Evolutionary conservation across 2,329 filamentous ascomycete species (phyloP).

Genomic region (Fusarium sambucinum): DNA sequence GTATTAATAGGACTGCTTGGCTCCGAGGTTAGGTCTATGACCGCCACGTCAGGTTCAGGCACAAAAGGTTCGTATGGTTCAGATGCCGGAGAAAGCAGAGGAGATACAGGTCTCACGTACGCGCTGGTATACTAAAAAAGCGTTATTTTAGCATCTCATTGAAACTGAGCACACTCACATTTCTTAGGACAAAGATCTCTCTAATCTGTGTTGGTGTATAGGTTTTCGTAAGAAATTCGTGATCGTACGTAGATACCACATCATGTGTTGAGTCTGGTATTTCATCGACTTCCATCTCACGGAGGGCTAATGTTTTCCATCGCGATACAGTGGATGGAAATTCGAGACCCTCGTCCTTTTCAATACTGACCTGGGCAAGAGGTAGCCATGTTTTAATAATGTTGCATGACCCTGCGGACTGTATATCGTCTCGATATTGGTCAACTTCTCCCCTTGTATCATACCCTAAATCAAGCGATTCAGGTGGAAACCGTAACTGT

Average conservation of each 20-base stretch:
- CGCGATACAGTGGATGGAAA: conserved; percentile 43
- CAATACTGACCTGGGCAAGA: conserved; percentile 36
- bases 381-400: conserved; percentile 50
- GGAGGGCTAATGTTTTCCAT: conserved; percentile 43
- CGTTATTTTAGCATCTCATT: conserved; percentile 1
- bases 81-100: conserved; percentile 48
- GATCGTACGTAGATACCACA: background rate
- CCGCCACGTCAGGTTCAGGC: conserved; percentile 30
- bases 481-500: conserved; percentile 37
- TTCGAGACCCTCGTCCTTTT: conserved; percentile 47
- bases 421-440: conserved; percentile 40
- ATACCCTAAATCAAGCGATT: conserved; percentile 45
- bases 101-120: conserved; percentile 41
- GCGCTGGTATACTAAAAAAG: background rate
- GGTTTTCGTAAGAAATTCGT: background rate
- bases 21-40: conserved; percentile 50
- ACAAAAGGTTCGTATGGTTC: conserved; percentile 35
- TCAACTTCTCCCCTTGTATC: conserved; percentile 39
- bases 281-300: conserved; percentile 47
- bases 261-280: conserved; percentile 7
- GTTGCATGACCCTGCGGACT: conserved; percentile 33
- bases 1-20: conserved; percentile 45
- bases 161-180: conserved; percentile 7
- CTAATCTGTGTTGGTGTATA: background rate
- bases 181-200: conserved; percentile 15